Conservation (phyloP, 2,329 filamentous ascomycete species). For the Diaporthe sp. region DNA sequence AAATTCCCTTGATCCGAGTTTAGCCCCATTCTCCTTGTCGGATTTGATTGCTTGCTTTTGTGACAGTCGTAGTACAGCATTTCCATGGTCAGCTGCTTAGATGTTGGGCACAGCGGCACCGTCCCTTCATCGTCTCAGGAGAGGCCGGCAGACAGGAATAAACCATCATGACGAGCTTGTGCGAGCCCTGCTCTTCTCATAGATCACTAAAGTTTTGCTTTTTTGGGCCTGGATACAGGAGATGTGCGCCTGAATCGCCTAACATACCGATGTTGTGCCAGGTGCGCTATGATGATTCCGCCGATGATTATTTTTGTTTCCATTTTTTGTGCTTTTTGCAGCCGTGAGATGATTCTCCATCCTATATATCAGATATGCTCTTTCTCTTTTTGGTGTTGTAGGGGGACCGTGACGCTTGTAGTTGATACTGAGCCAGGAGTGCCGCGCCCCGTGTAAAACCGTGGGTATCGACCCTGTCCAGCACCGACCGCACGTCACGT, state of each 20-base stretch:
- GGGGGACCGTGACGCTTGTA: constrained; percentile 16
- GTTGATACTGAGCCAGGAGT: constrained; percentile 34
- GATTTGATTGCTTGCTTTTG: not conserved
- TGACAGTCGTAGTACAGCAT: not conserved
- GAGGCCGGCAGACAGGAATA: not conserved
- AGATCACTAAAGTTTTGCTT: not conserved
- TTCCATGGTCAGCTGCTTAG: not conserved
- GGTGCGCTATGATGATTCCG: not conserved
- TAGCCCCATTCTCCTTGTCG: not conserved
- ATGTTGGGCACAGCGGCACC: not conserved
- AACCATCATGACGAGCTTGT: no score
- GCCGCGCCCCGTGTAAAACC: constrained; percentile 30
- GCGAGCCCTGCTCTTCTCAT: not conserved
- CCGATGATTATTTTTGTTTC: constrained; percentile 32
- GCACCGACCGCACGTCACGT: constrained; percentile 28
- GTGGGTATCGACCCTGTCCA: constrained; percentile 34
- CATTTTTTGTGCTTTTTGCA: constrained; percentile 33
- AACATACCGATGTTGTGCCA: not conserved
- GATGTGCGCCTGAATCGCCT: not conserved
- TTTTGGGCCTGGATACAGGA: not conserved
- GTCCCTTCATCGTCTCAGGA: not conserved
- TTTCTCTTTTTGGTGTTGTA: constrained; percentile 29
- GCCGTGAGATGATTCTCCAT: constrained; percentile 26
- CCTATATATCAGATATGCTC: constrained; percentile 37
- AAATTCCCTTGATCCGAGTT: not conserved